Conservation (phyloP, 169 alveolate genomes). For the Blepharisma undulans region DNA sequence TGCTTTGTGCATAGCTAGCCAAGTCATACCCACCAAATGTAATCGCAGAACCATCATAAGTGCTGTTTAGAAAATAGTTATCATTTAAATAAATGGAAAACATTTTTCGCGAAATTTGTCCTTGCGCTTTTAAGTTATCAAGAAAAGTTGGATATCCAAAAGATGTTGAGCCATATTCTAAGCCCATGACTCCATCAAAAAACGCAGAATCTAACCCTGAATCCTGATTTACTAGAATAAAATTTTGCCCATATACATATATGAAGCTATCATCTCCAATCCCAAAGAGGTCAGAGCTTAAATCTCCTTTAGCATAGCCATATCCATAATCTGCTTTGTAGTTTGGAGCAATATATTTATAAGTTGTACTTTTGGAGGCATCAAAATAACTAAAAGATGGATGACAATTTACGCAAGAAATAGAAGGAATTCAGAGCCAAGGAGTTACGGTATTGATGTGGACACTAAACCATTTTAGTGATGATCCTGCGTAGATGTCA, state of each 20-base stretch:
- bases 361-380: not conserved
- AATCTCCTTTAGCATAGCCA: not conserved
- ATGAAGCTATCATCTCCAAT: not conserved
- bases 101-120: not conserved
- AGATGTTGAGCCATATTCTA: not conserved
- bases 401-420: not conserved
- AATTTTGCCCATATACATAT: not conserved
- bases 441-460: not conserved
- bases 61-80: not conserved
- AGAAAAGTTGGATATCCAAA: not conserved
- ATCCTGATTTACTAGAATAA: not conserved
- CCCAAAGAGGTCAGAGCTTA: not conserved
- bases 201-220: not conserved
- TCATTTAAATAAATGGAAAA: not conserved
- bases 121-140: not conserved
- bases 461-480: not conserved
- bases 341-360: not conserved
- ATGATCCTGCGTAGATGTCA: conserved; percentile 7
- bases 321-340: not conserved
- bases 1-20: not conserved
- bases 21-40: not conserved
- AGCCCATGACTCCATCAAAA: not conserved
- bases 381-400: not conserved
- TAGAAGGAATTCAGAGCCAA: not conserved
- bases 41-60: not conserved